phyloP scores from a whole-genome alignment of 129 eudicot species.

The Cynara cardunculus region DNA sequence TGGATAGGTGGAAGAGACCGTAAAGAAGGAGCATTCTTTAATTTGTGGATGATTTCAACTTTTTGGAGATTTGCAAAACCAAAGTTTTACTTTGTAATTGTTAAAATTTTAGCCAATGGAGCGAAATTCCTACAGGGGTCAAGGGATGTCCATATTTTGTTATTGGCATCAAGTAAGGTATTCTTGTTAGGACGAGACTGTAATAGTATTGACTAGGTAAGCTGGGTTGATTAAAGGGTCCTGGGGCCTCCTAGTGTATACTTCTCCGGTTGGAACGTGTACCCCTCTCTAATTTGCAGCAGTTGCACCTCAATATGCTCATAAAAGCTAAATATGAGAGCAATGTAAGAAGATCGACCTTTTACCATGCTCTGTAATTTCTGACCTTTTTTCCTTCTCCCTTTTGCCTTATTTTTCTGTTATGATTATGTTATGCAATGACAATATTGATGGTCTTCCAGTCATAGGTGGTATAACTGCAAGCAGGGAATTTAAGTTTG shows the following conservation, averaged over 20 bases:
- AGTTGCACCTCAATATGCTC: background rate
- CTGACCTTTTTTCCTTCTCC: background rate
- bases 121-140: background rate
- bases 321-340: background rate
- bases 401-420: background rate
- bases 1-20: background rate
- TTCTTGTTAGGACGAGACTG: background rate
- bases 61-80: background rate
- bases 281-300: background rate
- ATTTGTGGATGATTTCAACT: background rate
- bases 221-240: background rate
- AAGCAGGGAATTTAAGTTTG: conserved; percentile 47
- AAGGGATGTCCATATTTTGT: background rate
- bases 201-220: background rate
- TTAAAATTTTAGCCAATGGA: background rate
- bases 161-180: background rate
- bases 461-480: conserved; percentile 45
- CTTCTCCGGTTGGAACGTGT: background rate
- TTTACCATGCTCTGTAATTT: background rate
- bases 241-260: background rate
- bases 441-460: background rate
- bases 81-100: background rate
- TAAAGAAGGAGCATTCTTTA: background rate
- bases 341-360: background rate
- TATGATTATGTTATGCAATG: background rate